Percentiles rank a stretch among this genome's conserved stretches.
phyloP scores from a whole-genome alignment of 2,329 filamentous ascomycete genomes.

The Ascochyta koolunga region DNA sequence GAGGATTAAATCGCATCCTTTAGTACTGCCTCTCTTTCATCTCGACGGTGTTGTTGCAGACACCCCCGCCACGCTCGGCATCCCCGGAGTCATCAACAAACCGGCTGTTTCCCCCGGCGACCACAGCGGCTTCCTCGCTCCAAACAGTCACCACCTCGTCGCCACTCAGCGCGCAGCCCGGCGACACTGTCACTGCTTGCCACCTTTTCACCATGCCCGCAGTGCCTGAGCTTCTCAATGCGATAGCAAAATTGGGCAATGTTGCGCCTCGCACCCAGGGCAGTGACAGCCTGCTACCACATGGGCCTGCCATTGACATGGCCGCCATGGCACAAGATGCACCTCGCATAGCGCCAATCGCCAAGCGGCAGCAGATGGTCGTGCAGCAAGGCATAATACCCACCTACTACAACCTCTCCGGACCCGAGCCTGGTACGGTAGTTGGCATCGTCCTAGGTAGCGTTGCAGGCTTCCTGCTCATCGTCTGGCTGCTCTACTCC shows the following conservation, averaged over 20 bases:
- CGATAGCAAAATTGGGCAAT: constrained; percentile 29
- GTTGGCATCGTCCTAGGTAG: constrained; percentile 65
- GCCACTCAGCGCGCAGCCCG: constrained; percentile 13
- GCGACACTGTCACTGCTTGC: constrained; percentile 19
- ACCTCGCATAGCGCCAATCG: constrained; percentile 17
- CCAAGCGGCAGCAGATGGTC: constrained; percentile 28
- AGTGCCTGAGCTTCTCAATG: constrained; percentile 27
- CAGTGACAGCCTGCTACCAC: constrained; percentile 22
- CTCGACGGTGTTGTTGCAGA: constrained; percentile 18
- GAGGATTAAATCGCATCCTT: constrained; percentile 6
- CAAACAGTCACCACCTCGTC: constrained; percentile 15
- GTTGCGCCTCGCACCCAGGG: constrained; percentile 29
- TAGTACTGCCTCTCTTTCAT: constrained; percentile 4
- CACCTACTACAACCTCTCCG: constrained; percentile 62
- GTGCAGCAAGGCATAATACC: constrained; percentile 58
- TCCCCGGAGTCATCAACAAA: constrained; percentile 22
- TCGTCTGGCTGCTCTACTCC: constrained; percentile 59
- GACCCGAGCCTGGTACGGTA: constrained; percentile 62
- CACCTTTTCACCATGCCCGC: constrained; percentile 34
- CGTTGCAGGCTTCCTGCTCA: constrained; percentile 59
- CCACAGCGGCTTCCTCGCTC: constrained; percentile 12
- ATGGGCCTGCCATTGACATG: constrained; percentile 24
- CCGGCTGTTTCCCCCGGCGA: constrained; percentile 26
- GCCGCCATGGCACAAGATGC: constrained; percentile 18
- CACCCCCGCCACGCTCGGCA: constrained; percentile 30